Percentiles rank a stretch among this genome's conserved stretches.
Evolutionary conservation across 352 stramenopile genomes (phyloP).

Genomic region (Pythium angustatum): DNA sequence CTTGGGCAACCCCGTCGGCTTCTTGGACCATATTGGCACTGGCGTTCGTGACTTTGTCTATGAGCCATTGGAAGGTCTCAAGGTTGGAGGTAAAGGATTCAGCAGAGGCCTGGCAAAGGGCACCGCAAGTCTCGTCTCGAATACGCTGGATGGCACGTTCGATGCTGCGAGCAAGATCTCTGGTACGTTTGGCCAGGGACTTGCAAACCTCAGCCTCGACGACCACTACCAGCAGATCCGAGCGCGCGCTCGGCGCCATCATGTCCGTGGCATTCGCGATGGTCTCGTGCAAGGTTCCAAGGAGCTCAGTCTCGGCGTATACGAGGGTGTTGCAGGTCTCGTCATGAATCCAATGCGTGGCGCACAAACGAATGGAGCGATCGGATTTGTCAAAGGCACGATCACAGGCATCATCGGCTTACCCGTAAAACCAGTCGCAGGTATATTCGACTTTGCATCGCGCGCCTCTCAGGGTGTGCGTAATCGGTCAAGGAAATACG

Average conservation of each 20-base stretch:
- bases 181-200: conserved; percentile 84
- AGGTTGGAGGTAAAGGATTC: conserved; percentile 85
- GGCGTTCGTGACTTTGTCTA: conserved; percentile 97
- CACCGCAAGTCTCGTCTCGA: conserved; percentile 84
- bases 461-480: conserved; percentile 83
- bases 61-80: conserved; percentile 93
- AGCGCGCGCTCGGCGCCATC: conserved; percentile 68
- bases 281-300: conserved; percentile 83
- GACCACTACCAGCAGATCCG: conserved; percentile 88
- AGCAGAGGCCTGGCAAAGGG: conserved; percentile 86
- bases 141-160: conserved; percentile 87
- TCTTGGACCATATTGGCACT: conserved; percentile 94
- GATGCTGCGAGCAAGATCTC: conserved; percentile 89
- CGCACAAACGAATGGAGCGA: conserved; percentile 70
- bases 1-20: conserved; percentile 83
- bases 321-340: conserved; percentile 82
- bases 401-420: conserved; percentile 88
- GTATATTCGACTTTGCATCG: conserved; percentile 90
- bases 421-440: conserved; percentile 83
- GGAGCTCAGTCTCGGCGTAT: conserved; percentile 81
- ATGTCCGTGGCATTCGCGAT: conserved; percentile 79
- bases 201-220: conserved; percentile 85
- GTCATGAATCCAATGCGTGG: conserved; percentile 84
- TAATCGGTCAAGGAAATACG: conserved; percentile 80
- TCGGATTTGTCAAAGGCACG: conserved; percentile 85